phyloP scores from a whole-genome alignment of 2,329 filamentous ascomycete species.

The Trichoderma pleuroti region DNA sequence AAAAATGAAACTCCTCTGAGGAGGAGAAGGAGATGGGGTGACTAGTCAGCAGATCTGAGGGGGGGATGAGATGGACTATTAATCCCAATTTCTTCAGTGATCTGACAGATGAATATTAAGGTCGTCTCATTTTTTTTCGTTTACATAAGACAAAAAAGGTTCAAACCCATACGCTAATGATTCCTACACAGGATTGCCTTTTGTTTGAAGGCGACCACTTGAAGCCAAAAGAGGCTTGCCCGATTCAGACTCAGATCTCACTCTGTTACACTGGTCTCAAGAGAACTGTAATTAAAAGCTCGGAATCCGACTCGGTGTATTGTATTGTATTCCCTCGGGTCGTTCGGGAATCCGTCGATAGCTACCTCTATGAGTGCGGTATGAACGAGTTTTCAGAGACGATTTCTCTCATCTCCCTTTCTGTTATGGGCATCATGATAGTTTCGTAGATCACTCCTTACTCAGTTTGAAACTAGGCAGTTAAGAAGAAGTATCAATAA shows the following conservation, averaged over 20 bases:
- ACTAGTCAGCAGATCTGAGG: not conserved
- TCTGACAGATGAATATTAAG: not conserved
- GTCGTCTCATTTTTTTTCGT: not conserved
- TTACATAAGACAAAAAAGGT: not conserved
- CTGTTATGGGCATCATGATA: not conserved
- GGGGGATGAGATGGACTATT: not conserved
- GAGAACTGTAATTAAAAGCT: not conserved
- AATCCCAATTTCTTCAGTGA: not conserved
- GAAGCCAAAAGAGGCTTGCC: not conserved
- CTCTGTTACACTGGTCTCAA: not conserved
- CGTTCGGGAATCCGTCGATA: not conserved
- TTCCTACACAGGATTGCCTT: not conserved
- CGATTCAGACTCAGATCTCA: not conserved
- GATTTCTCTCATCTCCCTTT: not conserved
- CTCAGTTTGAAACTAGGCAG: not conserved
- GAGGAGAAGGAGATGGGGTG: not conserved
- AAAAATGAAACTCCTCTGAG: not conserved
- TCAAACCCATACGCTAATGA: not conserved
- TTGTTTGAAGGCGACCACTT: not conserved
- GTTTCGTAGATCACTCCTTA: not conserved
- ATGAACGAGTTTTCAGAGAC: not conserved
- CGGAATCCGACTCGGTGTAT: not conserved
- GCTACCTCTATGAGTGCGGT: not conserved
- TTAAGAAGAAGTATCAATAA: not conserved
- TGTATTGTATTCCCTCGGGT: not conserved